phyloP scores from a whole-genome alignment of 768 basidiomycete genomes.

The Lentinula boryana region DNA sequence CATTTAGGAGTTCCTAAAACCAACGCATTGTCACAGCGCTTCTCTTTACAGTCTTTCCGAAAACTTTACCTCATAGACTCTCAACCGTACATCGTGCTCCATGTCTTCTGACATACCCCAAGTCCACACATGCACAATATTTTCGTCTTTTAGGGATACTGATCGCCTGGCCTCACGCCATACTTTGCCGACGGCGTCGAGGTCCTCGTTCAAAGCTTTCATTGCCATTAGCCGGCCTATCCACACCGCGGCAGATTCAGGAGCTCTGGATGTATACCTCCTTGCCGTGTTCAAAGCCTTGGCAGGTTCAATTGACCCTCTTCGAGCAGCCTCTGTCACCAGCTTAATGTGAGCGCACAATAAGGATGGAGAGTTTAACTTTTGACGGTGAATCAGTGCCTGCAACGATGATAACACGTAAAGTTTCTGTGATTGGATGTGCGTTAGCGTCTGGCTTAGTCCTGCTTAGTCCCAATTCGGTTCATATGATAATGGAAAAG shows the following conservation, averaged over 20 bases:
- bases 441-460: neutral
- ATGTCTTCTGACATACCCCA: slow-evolving; percentile 38
- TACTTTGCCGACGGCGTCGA: slow-evolving; percentile 21
- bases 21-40: slow-evolving; percentile 7
- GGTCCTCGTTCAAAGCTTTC: slow-evolving; percentile 15
- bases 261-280: slow-evolving; percentile 37
- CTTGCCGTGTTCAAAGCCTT: slow-evolving; percentile 34
- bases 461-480: neutral
- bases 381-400: slow-evolving; percentile 20
- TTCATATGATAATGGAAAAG: neutral
- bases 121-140: slow-evolving; percentile 40
- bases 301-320: slow-evolving; percentile 14
- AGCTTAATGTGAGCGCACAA: slow-evolving; percentile 25
- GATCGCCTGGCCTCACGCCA: slow-evolving; percentile 40
- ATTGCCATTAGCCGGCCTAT: slow-evolving; percentile 45
- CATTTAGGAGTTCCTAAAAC: slow-evolving; percentile 34
- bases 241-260: slow-evolving; percentile 42
- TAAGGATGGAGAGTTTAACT: slow-evolving; percentile 21
- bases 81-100: slow-evolving; percentile 9
- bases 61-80: slow-evolving; percentile 27
- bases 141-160: slow-evolving; percentile 18
- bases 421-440: slow-evolving; percentile 35
- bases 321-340: slow-evolving; percentile 14
- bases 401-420: slow-evolving; percentile 48
- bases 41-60: neutral